Evolutionary conservation across 2,329 filamentous ascomycete species (phyloP).

Genomic region (Monilinia polystroma): DNA sequence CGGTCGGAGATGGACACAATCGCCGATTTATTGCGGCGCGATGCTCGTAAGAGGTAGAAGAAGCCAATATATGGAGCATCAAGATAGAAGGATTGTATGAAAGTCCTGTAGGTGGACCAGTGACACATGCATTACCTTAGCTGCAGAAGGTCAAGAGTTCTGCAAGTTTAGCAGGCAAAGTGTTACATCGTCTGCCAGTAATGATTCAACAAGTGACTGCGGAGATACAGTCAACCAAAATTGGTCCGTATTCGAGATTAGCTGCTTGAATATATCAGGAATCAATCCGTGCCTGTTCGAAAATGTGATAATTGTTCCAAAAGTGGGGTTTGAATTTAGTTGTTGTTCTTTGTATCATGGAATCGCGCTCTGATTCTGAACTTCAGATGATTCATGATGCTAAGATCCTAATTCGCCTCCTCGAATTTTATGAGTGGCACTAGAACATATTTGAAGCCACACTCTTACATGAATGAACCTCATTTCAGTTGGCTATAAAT

Average conservation of each 20-base stretch:
- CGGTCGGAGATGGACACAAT: constrained; percentile 6
- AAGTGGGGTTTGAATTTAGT: constrained; percentile 1
- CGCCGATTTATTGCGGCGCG: background rate
- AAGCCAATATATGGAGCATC: background rate
- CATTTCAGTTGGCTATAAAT: constrained; percentile 10
- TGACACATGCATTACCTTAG: background rate
- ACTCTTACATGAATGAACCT: background rate
- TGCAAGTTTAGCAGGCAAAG: constrained; percentile 11
- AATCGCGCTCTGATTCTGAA: background rate
- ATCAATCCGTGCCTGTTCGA: constrained; percentile 5
- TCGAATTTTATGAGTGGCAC: background rate
- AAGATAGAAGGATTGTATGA: background rate
- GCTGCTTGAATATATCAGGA: constrained; percentile 17
- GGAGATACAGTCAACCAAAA: constrained; percentile 2
- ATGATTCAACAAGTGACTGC: background rate
- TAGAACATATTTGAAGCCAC: background rate
- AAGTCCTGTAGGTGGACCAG: background rate
- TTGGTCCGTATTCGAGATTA: background rate
- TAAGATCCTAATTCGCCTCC: background rate
- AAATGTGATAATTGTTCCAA: constrained; percentile 8
- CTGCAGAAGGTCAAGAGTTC: background rate
- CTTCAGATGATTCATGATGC: background rate
- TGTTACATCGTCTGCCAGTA: constrained; percentile 9
- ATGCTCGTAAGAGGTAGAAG: background rate
- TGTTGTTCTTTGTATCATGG: background rate